Evolutionary conservation across 2,329 filamentous ascomycete genomes (phyloP).

Genomic region (Verticillium longisporum): DNA sequence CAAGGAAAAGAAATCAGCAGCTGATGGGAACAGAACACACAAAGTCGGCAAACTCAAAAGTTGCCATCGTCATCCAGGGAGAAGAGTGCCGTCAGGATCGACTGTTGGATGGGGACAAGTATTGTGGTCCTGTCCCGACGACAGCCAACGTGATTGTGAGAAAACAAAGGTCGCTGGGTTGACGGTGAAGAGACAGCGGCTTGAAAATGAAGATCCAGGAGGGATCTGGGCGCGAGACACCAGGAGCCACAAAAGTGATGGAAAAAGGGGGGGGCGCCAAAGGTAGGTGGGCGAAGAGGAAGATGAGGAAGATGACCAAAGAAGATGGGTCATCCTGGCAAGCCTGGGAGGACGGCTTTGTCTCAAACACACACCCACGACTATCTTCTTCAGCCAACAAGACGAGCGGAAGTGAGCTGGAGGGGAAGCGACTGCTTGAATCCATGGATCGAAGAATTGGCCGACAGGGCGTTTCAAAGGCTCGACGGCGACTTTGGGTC

Average conservation of each 20-base stretch:
- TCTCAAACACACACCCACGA: neutral
- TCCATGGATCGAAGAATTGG: neutral
- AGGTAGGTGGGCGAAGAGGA: neutral
- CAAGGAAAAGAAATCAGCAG: neutral
- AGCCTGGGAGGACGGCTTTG: neutral
- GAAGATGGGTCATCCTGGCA: neutral
- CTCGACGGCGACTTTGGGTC: neutral
- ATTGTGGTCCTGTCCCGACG: neutral
- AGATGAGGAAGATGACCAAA: neutral
- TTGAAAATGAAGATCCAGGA: neutral
- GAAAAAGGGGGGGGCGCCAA: neutral
- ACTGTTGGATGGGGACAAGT: neutral
- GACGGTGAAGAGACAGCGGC: neutral
- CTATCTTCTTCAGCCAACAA: neutral
- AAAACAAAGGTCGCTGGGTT: neutral
- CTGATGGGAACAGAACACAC: neutral
- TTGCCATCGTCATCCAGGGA: neutral
- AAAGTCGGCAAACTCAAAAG: neutral
- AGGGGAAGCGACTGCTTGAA: neutral
- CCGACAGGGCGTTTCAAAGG: neutral
- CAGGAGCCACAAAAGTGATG: neutral
- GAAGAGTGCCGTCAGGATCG: neutral
- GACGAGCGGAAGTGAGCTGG: neutral
- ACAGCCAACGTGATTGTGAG: neutral
- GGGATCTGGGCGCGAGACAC: neutral